phyloP scores from a whole-genome alignment of 1,139 yeast genomes.

The Kurtzmaniella quercitrusa region DNA sequence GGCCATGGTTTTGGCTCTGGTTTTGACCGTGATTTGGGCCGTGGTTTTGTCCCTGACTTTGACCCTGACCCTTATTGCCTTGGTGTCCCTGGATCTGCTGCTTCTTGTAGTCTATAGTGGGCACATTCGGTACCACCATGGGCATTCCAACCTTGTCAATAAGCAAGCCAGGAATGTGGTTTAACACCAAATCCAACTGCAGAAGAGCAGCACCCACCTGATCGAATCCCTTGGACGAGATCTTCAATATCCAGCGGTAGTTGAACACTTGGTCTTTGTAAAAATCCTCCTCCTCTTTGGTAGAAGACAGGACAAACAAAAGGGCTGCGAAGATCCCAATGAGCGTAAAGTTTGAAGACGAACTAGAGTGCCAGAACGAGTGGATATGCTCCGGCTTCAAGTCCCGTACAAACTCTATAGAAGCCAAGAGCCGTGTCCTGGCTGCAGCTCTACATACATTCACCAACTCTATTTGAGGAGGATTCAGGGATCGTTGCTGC shows the following conservation, averaged over 20 bases:
- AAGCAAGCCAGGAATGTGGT: conserved; percentile 64
- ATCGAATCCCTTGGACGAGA: conserved; percentile 68
- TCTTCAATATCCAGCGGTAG: conserved; percentile 70
- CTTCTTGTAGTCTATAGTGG: conserved; percentile 20
- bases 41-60: conserved; percentile 3
- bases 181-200: conserved; percentile 60
- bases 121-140: conserved; percentile 33
- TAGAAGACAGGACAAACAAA: conserved; percentile 57
- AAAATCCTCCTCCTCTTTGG: conserved; percentile 56
- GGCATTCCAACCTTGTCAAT: conserved; percentile 43
- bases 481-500: conserved; percentile 33
- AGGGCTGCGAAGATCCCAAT: conserved; percentile 87
- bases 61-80: conserved; percentile 6
- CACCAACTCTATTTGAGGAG: conserved; percentile 54
- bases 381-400: conserved; percentile 78
- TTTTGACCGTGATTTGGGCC: background rate
- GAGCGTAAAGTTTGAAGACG: conserved; percentile 71
- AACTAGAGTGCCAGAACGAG: conserved; percentile 84
- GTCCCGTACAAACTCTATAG: conserved; percentile 73
- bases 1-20: no score
- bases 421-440: conserved; percentile 70
- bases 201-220: conserved; percentile 68
- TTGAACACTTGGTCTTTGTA: conserved; percentile 67
- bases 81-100: conserved; percentile 8
- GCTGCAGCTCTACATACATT: conserved; percentile 83